Conservation (phyloP, 2,329 filamentous ascomycete genomes). For the Diaporthe ilicicola region DNA sequence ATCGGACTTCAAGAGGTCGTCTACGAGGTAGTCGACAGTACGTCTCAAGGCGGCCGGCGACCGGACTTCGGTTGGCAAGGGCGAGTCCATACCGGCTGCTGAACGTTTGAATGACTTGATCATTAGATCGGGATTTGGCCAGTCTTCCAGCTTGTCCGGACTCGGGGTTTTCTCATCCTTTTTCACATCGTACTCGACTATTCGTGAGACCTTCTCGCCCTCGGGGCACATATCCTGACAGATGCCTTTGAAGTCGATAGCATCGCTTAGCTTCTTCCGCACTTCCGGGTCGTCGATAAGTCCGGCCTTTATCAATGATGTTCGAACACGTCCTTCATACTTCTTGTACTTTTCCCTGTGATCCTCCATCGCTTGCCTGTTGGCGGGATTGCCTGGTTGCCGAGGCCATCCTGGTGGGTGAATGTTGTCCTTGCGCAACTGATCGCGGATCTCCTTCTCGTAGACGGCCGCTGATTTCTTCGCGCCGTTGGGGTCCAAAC, state of each 20-base stretch:
- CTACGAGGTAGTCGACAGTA: conserved; percentile 70
- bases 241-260: conserved; percentile 73
- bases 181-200: conserved; percentile 68
- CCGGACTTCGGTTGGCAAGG: conserved; percentile 73
- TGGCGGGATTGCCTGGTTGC: conserved; percentile 61
- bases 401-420: conserved; percentile 63
- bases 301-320: conserved; percentile 65
- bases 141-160: conserved; percentile 47
- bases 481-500: background rate
- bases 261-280: conserved; percentile 68
- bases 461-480: conserved; percentile 43
- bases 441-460: conserved; percentile 60
- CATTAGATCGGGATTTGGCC: conserved; percentile 63
- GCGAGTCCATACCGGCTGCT: conserved; percentile 73
- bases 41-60: conserved; percentile 65
- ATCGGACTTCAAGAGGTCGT: conserved; percentile 64
- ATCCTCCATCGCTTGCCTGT: conserved; percentile 60
- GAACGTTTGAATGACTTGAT: conserved; percentile 74
- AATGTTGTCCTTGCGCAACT: conserved; percentile 64
- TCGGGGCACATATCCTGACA: conserved; percentile 77
- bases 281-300: conserved; percentile 73
- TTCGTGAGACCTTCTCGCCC: conserved; percentile 70
- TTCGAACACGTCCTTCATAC: conserved; percentile 65
- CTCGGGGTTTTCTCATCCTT: conserved; percentile 60
- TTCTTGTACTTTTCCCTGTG: conserved; percentile 65